phyloP scores from a whole-genome alignment of 495 filamentous ascomycete species.

The Diplogelasinospora grovesii region DNA sequence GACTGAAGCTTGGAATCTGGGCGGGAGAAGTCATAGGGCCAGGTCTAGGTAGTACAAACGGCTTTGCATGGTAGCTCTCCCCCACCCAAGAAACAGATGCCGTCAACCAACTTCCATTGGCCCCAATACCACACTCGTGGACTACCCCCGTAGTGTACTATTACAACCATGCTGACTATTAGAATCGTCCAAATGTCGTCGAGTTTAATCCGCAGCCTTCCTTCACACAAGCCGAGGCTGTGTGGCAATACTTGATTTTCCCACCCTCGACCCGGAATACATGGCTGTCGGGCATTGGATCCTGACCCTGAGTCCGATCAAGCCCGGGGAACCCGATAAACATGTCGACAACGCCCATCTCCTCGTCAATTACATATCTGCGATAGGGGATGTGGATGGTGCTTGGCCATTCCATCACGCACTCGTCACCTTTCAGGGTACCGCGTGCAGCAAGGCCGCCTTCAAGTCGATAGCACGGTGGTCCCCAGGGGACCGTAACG shows the following conservation, averaged over 20 bases:
- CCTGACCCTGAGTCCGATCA: slow-evolving; percentile 23
- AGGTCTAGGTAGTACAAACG: too few relatives aligned
- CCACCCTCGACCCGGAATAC: slow-evolving; percentile 33
- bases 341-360: slow-evolving; percentile 29
- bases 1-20: slow-evolving; percentile 76
- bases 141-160: too few relatives aligned
- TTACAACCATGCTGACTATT: too few relatives aligned
- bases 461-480: slow-evolving; percentile 31
- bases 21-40: too few relatives aligned
- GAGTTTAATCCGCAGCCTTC: slow-evolving; percentile 26
- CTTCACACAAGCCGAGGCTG: slow-evolving; percentile 18
- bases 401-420: slow-evolving; percentile 16
- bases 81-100: too few relatives aligned
- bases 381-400: slow-evolving; percentile 29
- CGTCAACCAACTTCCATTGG: too few relatives aligned
- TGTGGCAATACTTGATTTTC: slow-evolving; percentile 33
- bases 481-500: slow-evolving; percentile 26
- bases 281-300: slow-evolving; percentile 31
- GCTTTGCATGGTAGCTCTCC: too few relatives aligned
- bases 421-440: slow-evolving; percentile 4
- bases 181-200: slow-evolving; percentile 7
- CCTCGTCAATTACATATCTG: slow-evolving; percentile 35
- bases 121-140: too few relatives aligned
- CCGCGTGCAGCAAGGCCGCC: slow-evolving; percentile 20
- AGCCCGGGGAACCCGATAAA: slow-evolving; percentile 33